Evolutionary conservation across 2,329 filamentous ascomycete species (phyloP).

Genomic region (Clarireedia monteithiana): DNA sequence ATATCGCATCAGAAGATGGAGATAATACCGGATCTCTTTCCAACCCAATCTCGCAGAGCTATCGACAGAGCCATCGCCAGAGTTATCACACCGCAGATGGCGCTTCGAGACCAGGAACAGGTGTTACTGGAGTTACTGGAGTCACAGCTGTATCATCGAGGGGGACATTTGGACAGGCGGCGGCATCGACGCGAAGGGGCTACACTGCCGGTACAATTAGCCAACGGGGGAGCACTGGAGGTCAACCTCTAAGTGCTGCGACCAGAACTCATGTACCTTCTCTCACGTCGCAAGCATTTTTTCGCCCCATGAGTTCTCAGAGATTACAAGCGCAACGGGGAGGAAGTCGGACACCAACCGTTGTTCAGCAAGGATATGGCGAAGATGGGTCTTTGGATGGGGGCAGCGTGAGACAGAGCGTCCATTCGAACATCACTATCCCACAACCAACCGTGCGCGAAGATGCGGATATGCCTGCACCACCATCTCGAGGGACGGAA

Average conservation of each 20-base stretch:
- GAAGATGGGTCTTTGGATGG: conserved; percentile 38
- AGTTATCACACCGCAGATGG: conserved; percentile 32
- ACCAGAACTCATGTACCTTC: conserved; percentile 86
- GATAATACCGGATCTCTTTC: conserved; percentile 31
- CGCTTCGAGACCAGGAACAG: conserved; percentile 46
- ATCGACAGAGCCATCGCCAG: conserved; percentile 29
- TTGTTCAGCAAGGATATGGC: conserved; percentile 27
- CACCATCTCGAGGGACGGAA: conserved; percentile 72
- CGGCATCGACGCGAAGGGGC: conserved; percentile 47
- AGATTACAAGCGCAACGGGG: conserved; percentile 84
- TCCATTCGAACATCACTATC: conserved; percentile 41
- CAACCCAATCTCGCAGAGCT: conserved; percentile 25
- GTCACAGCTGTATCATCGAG: conserved; percentile 36
- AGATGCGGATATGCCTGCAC: conserved; percentile 48
- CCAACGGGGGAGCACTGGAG: conserved; percentile 33
- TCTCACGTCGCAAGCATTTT: conserved; percentile 84
- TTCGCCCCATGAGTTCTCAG: conserved; percentile 93
- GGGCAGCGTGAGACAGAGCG: conserved; percentile 46
- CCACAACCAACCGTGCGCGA: conserved; percentile 27
- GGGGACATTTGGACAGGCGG: conserved; percentile 39
- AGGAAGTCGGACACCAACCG: conserved; percentile 38
- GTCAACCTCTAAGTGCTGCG: conserved; percentile 56
- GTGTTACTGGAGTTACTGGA: conserved; percentile 43
- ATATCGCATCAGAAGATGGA: conserved; percentile 43
- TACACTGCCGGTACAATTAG: conserved; percentile 8